A percentile compares a stretch with the other conserved stretches of the same genome.
These are phyloP conservation scores for Saccharomycopsis babjevae DNA, from an alignment of 805 yeast genomes.

Conservation along the genomic window DNA sequence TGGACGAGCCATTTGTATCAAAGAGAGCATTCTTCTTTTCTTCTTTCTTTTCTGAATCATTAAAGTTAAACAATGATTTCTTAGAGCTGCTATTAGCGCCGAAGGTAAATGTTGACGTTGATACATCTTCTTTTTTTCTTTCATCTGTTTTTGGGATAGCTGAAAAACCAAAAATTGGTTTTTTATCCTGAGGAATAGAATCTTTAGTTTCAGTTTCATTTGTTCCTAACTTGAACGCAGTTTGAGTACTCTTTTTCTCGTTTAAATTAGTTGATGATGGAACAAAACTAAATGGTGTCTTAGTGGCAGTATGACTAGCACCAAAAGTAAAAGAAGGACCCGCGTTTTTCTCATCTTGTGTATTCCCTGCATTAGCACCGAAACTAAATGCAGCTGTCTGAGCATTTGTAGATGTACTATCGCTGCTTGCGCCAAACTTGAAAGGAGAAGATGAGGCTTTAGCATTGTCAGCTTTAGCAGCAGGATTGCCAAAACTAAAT, in stretches of 20 bases:
- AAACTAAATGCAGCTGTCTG: conserved; percentile 1
- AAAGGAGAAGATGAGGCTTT: background rate
- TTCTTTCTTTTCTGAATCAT: no score
- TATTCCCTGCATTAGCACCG: background rate
- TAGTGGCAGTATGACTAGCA: background rate
- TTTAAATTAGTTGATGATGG: background rate
- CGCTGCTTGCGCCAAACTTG: background rate
- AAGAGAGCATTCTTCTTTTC: background rate
- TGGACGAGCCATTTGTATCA: background rate
- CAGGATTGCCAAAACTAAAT: background rate
- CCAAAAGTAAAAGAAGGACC: conserved; percentile 7
- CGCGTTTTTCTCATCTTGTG: background rate
- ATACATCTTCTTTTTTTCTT: background rate
- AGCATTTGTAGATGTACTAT: background rate
- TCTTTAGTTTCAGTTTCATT: background rate
- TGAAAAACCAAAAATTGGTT: conserved; percentile 3
- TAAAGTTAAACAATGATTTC: background rate
- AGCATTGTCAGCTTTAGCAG: background rate
- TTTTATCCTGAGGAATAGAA: background rate
- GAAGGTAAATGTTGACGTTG: conserved; percentile 16
- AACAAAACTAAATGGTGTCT: background rate
- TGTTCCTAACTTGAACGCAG: background rate
- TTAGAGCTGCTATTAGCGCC: conserved; percentile 4
- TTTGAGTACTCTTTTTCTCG: background rate
- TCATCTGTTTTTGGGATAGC: background rate